These are phyloP conservation scores for Xylaria polymorpha DNA, from an alignment of 2,329 filamentous ascomycete genomes.

Conservation along the genomic window DNA sequence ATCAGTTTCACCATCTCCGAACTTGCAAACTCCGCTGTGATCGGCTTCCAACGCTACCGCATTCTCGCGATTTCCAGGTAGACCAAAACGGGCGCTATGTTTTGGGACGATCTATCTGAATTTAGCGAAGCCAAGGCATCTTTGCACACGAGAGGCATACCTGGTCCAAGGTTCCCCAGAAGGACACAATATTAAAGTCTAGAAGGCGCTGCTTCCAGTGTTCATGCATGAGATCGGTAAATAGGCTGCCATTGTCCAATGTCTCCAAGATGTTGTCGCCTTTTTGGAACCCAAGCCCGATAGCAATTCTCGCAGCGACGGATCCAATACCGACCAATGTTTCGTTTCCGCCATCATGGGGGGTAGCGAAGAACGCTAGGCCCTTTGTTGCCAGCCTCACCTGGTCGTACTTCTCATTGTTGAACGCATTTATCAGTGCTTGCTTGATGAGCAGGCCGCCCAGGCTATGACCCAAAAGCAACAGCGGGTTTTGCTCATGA, in stretches of 20 bases:
- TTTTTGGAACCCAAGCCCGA: constrained; percentile 26
- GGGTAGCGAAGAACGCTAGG: constrained; percentile 47
- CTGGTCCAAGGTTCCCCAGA: constrained; percentile 43
- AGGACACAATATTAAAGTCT: constrained; percentile 34
- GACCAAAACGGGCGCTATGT: constrained; percentile 26
- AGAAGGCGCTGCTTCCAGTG: constrained; percentile 23
- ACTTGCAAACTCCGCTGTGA: constrained; percentile 39
- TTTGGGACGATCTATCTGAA: constrained; percentile 32
- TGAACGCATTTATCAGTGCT: constrained; percentile 46
- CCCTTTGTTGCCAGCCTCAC: constrained; percentile 41
- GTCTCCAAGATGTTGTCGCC: constrained; percentile 17
- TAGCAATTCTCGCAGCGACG: constrained; percentile 39
- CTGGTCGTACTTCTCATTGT: constrained; percentile 39
- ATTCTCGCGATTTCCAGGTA: constrained; percentile 35
- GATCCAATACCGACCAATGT: constrained; percentile 40
- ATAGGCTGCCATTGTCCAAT: constrained; percentile 32
- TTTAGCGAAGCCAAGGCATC: background rate
- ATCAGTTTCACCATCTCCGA: constrained; percentile 22
- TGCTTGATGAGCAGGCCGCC: constrained; percentile 47
- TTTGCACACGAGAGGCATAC: constrained; percentile 29
- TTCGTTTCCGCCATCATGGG: constrained; percentile 40
- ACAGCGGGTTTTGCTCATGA: constrained; percentile 36
- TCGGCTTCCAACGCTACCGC: constrained; percentile 35
- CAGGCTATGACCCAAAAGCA: constrained; percentile 43
- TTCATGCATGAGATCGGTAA: constrained; percentile 39